These are phyloP conservation scores for Fusarium torreyae DNA, from an alignment of 2,329 filamentous ascomycete genomes.

Conservation along the genomic window DNA sequence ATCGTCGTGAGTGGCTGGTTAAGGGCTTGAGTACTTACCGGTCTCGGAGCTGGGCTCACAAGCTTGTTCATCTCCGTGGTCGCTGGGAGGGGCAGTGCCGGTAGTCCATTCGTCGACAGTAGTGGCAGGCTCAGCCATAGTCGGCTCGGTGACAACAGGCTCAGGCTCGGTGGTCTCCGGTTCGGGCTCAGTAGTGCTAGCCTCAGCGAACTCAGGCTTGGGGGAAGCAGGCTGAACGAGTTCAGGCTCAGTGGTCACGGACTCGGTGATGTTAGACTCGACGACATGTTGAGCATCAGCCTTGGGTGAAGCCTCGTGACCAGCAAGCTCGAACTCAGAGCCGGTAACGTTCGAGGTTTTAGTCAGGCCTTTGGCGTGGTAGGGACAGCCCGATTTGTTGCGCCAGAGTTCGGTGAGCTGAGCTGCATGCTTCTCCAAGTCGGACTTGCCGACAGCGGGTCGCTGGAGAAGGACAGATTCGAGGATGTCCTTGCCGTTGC, in stretches of 20 bases:
- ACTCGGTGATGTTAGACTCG: neutral
- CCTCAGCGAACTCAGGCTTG: neutral
- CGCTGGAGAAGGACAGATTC: slow-evolving; percentile 37
- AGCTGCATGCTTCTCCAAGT: neutral
- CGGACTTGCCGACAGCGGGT: neutral
- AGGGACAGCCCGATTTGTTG: slow-evolving; percentile 18
- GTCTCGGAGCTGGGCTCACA: neutral
- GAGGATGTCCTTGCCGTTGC: slow-evolving; percentile 21
- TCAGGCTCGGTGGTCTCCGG: neutral
- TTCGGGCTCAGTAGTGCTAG: neutral
- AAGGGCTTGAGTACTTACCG: neutral
- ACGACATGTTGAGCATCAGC: neutral
- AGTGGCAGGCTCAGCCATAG: neutral
- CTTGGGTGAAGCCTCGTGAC: neutral
- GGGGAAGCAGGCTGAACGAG: neutral
- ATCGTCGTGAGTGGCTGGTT: rapidly evolving
- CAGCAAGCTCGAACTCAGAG: neutral
- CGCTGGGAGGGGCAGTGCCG: too few species aligned
- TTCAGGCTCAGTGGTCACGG: neutral
- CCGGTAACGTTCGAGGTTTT: neutral
- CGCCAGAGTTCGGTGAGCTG: slow-evolving; percentile 28
- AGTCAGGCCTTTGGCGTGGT: neutral
- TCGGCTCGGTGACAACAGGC: neutral
- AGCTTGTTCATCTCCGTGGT: neutral
- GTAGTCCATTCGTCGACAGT: neutral